A percentile compares a stretch with the other conserved stretches of the same genome.
Conservation (phyloP, 306 rosid species). For the Cicer bijugum region DNA sequence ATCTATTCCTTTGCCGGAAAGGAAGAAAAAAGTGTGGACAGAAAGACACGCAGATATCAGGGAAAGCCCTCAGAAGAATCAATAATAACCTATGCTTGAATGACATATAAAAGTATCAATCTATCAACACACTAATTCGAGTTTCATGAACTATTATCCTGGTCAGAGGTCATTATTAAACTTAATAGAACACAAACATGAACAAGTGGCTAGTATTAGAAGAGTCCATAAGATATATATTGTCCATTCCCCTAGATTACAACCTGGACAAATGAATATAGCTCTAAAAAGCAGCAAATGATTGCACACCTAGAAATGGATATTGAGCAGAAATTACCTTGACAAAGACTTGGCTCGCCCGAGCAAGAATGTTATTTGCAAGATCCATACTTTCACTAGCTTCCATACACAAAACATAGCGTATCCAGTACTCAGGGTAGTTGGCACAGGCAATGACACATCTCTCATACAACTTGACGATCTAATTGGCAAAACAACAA, state of each 20-base stretch:
- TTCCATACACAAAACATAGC: slow-evolving; percentile 85
- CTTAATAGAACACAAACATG: not conserved
- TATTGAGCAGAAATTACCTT: slow-evolving; percentile 61
- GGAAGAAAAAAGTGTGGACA: not conserved
- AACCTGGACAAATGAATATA: not conserved
- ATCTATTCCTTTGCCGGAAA: not conserved
- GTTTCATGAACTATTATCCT: slow-evolving; percentile 11
- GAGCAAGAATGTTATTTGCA: slow-evolving; percentile 91
- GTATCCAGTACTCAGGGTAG: slow-evolving; percentile 95
- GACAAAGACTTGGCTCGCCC: slow-evolving; percentile 96
- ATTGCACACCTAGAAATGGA: not conserved
- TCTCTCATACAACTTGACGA: slow-evolving; percentile 93
- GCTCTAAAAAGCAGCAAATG: slow-evolving; percentile 7
- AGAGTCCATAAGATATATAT: not conserved
- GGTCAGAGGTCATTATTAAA: not conserved
- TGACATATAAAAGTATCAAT: not conserved
- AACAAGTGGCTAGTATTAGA: not conserved
- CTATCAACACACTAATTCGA: slow-evolving; percentile 6
- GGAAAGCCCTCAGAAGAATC: not conserved
- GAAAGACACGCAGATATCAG: not conserved
- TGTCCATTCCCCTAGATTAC: not conserved
- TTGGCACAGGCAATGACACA: slow-evolving; percentile 97
- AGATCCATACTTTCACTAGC: slow-evolving; percentile 77
- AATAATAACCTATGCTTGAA: not conserved
- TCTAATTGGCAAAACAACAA: slow-evolving; percentile 55